Base-by-base conservation (phyloP, 2,329 filamentous ascomycete genomes). In the Botrytis pseudocinerea region DNA sequence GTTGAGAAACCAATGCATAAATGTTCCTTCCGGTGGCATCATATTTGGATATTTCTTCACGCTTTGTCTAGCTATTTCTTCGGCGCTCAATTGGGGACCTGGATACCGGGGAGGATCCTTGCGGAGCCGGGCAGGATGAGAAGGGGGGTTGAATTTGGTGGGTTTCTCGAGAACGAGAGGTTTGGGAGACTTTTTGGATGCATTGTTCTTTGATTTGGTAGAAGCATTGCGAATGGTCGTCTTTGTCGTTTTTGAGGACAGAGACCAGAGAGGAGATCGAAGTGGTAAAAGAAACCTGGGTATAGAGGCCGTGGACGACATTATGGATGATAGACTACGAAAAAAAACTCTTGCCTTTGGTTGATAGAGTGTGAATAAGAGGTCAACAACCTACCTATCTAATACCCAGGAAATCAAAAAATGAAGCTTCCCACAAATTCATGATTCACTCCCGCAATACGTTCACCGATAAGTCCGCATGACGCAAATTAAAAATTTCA, bases 91-190 rank as follows among this genome's bases (percentile, higher is more conserved):
- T 35, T 89, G 83, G 28, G 93, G 92, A 54, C 94, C 94, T 0
- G 84, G 83, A 81, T 97, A 97, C 78, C 87, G 86, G 44, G 91
- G 90, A 10, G 85, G 82, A 70, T 82, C 82, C 76, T 87, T 86
- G 8, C 87, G 85, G 46, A 94, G 87, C 10, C 92, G 87, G 35
- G 92, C 85, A 20, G 92, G 91, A 82, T 98, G 96, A 0, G 95
- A 98, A 0, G 96, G 96, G 2, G 96, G 95, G 65, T 93, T 93
- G 86, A 97, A 98, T 81, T 91, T 92, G 79, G 92, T 88, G 38
- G 95, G 95, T 83, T 98, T 94, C 78, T 93, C 93, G 76, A 99
- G 90, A 8, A 94, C 88, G 75, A 91, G 87, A 51, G 89, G 88
- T 79, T 91, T 92, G 16, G 75, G 62, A 51, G 51, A 22, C 10